These are phyloP conservation scores for Lyophyllum shimeji DNA, from an alignment of 768 basidiomycete species.

Conservation along the genomic window DNA sequence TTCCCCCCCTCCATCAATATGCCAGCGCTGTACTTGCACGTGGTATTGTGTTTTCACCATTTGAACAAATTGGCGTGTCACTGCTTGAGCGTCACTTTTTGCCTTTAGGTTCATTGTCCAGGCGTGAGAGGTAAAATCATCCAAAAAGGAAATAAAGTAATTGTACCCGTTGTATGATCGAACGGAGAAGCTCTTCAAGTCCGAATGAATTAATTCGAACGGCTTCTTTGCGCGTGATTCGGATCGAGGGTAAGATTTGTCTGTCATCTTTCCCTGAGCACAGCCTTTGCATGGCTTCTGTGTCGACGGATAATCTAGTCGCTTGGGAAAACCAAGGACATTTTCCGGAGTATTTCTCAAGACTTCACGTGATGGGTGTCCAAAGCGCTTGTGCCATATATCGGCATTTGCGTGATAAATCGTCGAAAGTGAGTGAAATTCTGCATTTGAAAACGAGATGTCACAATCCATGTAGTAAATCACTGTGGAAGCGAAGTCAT, in stretches of 20 bases:
- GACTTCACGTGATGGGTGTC: constrained; percentile 14
- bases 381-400: constrained; percentile 14
- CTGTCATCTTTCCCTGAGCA: too few species aligned
- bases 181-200: constrained; percentile 19
- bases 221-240: neutral
- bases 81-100: neutral
- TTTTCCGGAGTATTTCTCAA: too few species aligned
- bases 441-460: too few species aligned
- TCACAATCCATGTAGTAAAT: neutral
- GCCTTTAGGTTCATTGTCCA: too few species aligned
- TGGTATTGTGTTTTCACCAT: neutral
- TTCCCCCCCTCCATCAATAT: neutral
- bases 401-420: constrained; percentile 4
- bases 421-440: neutral
- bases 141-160: too few species aligned
- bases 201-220: constrained; percentile 21
- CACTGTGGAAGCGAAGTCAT: neutral
- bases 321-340: too few species aligned
- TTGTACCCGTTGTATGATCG: constrained; percentile 19
- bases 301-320: too few species aligned
- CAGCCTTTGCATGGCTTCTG: too few species aligned
- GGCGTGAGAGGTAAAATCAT: too few species aligned
- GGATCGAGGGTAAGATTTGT: too few species aligned
- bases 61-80: neutral
- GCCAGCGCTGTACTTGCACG: neutral